phyloP scores from a whole-genome alignment of 164 flowering plant species.

The Dillenia turbinata region DNA sequence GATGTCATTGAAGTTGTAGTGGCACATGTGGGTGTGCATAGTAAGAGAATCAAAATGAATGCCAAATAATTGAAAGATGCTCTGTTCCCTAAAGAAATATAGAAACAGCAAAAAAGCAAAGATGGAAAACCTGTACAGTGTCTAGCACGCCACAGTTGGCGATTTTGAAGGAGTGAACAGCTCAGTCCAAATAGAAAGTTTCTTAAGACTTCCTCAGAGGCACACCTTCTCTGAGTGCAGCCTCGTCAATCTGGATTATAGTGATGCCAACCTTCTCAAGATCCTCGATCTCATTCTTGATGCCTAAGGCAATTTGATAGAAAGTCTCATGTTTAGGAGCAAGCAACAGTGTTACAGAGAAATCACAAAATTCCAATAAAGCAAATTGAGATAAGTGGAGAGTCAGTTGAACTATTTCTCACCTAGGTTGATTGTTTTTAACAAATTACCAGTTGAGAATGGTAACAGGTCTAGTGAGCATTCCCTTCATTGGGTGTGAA shows the following conservation, averaged over 20 bases:
- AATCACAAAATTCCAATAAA: not conserved
- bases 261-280: slow-evolving; percentile 14
- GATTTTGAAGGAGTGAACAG: slow-evolving; percentile 19
- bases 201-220: not conserved
- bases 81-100: not conserved
- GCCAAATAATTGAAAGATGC: too few species aligned
- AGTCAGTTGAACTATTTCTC: not conserved
- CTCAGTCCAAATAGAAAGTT: slow-evolving; percentile 8
- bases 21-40: slow-evolving; percentile 16
- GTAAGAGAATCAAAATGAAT: not conserved
- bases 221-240: slow-evolving; percentile 4
- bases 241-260: slow-evolving; percentile 6
- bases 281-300: slow-evolving; percentile 20
- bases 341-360: not conserved
- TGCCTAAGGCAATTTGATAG: slow-evolving; percentile 23
- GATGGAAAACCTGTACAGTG: slow-evolving; percentile 15
- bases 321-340: slow-evolving; percentile 14
- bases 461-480: slow-evolving; percentile 21
- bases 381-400: not conserved
- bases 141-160: slow-evolving; percentile 16
- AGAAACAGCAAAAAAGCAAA: not conserved
- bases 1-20: slow-evolving; percentile 19
- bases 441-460: slow-evolving; percentile 27
- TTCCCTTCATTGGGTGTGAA: slow-evolving; percentile 26
- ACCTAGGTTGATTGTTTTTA: slow-evolving; percentile 27